Percentiles rank a stretch among this genome's conserved stretches.
phyloP scores from a whole-genome alignment of 306 rosid species.

The Pyrus bretschneideri region DNA sequence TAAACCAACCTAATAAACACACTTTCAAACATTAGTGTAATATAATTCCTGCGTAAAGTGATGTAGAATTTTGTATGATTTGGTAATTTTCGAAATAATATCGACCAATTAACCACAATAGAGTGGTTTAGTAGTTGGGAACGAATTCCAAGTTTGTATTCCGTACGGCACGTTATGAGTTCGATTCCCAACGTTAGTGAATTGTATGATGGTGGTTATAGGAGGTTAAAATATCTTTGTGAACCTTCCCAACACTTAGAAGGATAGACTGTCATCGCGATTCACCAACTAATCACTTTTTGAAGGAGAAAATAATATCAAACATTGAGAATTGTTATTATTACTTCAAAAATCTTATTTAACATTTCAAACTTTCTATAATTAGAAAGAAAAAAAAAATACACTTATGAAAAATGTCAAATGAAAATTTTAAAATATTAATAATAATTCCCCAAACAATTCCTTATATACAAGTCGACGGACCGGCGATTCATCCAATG shows the following conservation, averaged over 20 bases:
- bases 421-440: too few species aligned
- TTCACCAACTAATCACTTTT: too few species aligned
- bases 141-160: too few species aligned
- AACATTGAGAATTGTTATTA: too few species aligned
- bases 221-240: accelerated
- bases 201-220: too few species aligned
- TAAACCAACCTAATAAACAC: not conserved
- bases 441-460: not conserved
- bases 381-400: too few species aligned
- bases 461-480: not conserved
- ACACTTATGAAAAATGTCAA: too few species aligned
- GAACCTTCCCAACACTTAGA: too few species aligned
- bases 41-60: not conserved
- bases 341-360: too few species aligned
- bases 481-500: slow-evolving; percentile 45
- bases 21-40: not conserved
- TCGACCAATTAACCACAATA: not conserved
- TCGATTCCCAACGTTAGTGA: accelerated
- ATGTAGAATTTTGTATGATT: not conserved
- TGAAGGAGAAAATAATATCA: not conserved
- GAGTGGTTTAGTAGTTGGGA: too few species aligned
- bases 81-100: not conserved
- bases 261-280: too few species aligned
- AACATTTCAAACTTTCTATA: too few species aligned
- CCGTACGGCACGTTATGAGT: accelerated